Percentiles rank a stretch among this genome's conserved stretches.
phyloP scores from a whole-genome alignment of 1,284 basidiomycete genomes.

The Entoloma clypeatum region DNA sequence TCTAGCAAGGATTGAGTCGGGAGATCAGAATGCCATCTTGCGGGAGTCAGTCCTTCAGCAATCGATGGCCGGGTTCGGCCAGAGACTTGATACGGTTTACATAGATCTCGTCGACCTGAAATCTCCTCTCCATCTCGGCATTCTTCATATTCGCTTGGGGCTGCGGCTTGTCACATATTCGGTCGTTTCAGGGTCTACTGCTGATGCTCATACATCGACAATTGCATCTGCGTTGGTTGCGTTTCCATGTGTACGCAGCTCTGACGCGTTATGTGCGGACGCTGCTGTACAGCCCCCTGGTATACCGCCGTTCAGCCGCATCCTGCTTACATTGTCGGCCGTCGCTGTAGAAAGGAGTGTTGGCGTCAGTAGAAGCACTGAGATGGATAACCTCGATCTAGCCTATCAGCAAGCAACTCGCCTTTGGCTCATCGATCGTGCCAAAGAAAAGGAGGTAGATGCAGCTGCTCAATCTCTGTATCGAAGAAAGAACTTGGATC shows the following conservation, averaged over 20 bases:
- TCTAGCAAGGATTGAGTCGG: constrained; percentile 29
- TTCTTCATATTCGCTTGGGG: constrained; percentile 74
- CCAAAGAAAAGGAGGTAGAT: constrained; percentile 63
- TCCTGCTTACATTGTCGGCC: constrained; percentile 53
- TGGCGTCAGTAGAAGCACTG: constrained; percentile 29
- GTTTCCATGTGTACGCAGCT: constrained; percentile 51
- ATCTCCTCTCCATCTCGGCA: constrained; percentile 59
- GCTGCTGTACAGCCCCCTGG: constrained; percentile 22
- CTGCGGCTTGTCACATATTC: constrained; percentile 53
- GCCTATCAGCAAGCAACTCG: constrained; percentile 73
- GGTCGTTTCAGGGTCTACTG: constrained; percentile 5
- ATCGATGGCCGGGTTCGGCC: constrained; percentile 60
- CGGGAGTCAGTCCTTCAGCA: constrained; percentile 65
- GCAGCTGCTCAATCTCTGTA: constrained; percentile 78
- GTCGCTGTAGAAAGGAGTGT: constrained; percentile 42
- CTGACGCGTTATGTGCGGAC: constrained; percentile 32
- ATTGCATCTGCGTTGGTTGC: constrained; percentile 38
- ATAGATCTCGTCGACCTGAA: constrained; percentile 69
- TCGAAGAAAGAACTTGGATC: constrained; percentile 59
- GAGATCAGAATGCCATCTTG: constrained; percentile 35
- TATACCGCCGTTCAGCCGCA: constrained; percentile 31
- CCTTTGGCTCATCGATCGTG: constrained; percentile 82
- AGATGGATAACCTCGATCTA: constrained; percentile 37
- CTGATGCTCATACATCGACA: constrained; percentile 13
- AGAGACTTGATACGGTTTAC: constrained; percentile 56